Evolutionary conservation across 352 stramenopile genomes (phyloP).

Genomic region (Aphanomyces stellatus): DNA sequence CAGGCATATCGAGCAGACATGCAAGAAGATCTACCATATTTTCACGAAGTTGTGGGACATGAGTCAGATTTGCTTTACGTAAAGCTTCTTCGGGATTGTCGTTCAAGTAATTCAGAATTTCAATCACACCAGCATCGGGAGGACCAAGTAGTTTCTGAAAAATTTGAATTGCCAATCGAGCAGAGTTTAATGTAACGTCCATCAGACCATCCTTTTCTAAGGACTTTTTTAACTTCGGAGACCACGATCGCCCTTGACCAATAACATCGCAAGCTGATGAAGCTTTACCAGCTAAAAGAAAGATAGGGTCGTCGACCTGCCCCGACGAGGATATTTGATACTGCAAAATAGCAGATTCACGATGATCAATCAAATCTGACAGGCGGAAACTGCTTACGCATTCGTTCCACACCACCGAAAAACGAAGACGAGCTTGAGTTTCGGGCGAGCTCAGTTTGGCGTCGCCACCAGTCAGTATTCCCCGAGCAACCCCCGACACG

Average conservation of each 20-base stretch:
- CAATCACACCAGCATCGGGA: conserved; percentile 46
- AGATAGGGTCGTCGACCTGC: conserved; percentile 74
- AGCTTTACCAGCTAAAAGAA: conserved; percentile 76
- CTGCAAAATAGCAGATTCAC: conserved; percentile 80
- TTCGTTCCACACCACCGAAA: conserved; percentile 85
- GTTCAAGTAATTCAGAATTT: conserved; percentile 54
- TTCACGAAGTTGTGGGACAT: conserved; percentile 66
- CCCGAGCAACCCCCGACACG: conserved; percentile 33
- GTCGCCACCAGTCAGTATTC: conserved; percentile 8
- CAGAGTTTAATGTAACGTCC: conserved; percentile 62
- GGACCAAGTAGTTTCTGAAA: conserved; percentile 66
- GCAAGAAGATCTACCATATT: conserved; percentile 78
- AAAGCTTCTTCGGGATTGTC: conserved; percentile 49
- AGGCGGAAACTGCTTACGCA: conserved; percentile 84
- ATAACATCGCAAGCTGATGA: conserved; percentile 59
- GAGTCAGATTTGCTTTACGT: conserved; percentile 58
- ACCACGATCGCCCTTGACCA: conserved; percentile 35
- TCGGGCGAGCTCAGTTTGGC: conserved; percentile 30
- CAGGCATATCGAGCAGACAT: conserved; percentile 73
- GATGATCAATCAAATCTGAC: conserved; percentile 78
- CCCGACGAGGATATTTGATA: conserved; percentile 83
- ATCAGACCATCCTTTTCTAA: conserved; percentile 66
- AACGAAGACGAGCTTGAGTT: conserved; percentile 72
- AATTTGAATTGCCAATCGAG: conserved; percentile 78
- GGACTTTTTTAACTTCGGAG: conserved; percentile 59